These are phyloP conservation scores for Zygnema circumcarinatum DNA, from an alignment of 139 green algal species.

Conservation along the genomic window DNA sequence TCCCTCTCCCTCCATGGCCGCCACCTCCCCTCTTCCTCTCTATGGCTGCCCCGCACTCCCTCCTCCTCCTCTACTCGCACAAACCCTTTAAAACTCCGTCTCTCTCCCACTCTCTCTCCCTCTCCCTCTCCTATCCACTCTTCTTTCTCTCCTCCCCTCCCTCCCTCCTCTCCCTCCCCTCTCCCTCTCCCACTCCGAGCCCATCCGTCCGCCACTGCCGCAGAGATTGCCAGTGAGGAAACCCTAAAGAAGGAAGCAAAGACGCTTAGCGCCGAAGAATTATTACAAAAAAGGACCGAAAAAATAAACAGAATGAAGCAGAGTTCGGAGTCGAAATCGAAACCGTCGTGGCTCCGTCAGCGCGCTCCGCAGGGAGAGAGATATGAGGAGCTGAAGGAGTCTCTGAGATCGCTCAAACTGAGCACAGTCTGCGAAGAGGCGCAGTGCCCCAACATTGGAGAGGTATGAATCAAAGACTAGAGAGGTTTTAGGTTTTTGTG, in stretches of 20 bases:
- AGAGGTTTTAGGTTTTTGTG: too few species aligned
- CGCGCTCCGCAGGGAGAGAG: constrained; percentile 86
- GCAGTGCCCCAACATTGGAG: constrained; percentile 94
- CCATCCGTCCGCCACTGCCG: background rate
- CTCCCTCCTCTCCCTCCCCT: background rate
- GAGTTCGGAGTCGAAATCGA: constrained; percentile 61
- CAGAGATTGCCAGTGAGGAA: background rate
- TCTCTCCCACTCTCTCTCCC: background rate
- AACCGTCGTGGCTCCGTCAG: constrained; percentile 95
- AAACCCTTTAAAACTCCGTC: background rate
- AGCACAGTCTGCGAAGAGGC: constrained; percentile 95
- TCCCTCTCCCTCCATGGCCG: background rate
- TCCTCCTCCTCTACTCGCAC: background rate
- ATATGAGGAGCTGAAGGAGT: constrained; percentile 73
- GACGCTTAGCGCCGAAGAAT: too few species aligned
- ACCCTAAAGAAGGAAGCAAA: background rate
- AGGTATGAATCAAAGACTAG: constrained; percentile 68
- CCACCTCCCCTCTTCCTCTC: background rate
- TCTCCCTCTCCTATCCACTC: background rate
- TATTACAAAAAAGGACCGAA: too few species aligned
- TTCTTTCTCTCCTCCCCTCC: background rate
- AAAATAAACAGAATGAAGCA: background rate
- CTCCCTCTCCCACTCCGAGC: background rate
- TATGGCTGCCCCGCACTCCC: background rate
- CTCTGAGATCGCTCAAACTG: constrained; percentile 81